These are phyloP conservation scores for Flaveria ramosissima DNA, from an alignment of 129 eudicot genomes.

Conservation along the genomic window DNA sequence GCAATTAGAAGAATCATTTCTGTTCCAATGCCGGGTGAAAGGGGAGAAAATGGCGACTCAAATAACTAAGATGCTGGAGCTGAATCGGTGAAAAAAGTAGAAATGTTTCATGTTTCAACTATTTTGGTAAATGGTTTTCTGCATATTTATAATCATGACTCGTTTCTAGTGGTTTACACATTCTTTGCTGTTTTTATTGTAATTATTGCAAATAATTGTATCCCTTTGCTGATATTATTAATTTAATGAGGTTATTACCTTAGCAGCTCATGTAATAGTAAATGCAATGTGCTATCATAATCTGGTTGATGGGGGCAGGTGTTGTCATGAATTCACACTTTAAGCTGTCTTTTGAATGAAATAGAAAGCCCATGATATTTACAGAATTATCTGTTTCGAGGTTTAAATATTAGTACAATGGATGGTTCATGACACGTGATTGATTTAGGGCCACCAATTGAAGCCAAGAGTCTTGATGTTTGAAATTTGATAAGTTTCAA, in stretches of 20 bases:
- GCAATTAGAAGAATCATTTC: not conserved
- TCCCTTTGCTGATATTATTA: too few species aligned
- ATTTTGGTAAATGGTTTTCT: not conserved
- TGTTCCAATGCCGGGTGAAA: not conserved
- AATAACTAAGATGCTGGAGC: not conserved
- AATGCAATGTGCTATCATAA: not conserved
- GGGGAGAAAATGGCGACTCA: too few species aligned
- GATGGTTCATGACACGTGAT: not conserved
- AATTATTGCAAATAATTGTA: not conserved
- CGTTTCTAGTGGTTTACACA: not conserved
- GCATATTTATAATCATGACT: not conserved
- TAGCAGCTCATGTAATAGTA: not conserved
- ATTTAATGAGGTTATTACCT: not conserved
- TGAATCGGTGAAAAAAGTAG: not conserved
- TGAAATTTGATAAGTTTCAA: not conserved
- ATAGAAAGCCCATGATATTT: not conserved
- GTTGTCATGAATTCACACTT: not conserved
- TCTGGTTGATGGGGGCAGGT: not conserved
- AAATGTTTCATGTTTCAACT: slow-evolving; percentile 5
- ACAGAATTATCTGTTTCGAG: not conserved
- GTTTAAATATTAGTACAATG: not conserved
- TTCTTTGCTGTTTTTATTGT: not conserved
- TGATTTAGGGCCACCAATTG: not conserved
- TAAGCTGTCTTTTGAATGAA: not conserved
- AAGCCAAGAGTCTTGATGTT: not conserved